These are phyloP conservation scores for Tetrastigma voinierianum DNA, from an alignment of 164 flowering plant species.

Conservation along the genomic window DNA sequence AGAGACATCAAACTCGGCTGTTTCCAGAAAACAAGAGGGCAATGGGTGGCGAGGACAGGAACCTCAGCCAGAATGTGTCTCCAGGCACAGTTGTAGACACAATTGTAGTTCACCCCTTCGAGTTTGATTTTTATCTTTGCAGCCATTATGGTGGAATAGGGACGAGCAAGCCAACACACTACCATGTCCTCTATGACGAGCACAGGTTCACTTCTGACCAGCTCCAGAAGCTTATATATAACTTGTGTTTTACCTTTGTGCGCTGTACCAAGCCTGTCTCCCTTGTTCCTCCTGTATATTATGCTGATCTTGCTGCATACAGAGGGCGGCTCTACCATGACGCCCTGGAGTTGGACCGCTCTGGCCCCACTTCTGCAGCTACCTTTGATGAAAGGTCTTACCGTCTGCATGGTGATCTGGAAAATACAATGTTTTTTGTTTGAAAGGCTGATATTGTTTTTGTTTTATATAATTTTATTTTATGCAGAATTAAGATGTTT, in stretches of 20 bases:
- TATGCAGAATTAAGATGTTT: not conserved
- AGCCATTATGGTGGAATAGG: slow-evolving; percentile 73
- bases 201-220: slow-evolving; percentile 55
- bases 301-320: slow-evolving; percentile 76
- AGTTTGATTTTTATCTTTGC: slow-evolving; percentile 76
- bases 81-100: slow-evolving; percentile 86
- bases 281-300: slow-evolving; percentile 78
- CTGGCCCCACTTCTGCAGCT: slow-evolving; percentile 16
- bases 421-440: slow-evolving; percentile 54
- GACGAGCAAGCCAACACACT: slow-evolving; percentile 86
- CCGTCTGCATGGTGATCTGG: slow-evolving; percentile 39
- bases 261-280: slow-evolving; percentile 85
- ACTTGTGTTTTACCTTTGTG: slow-evolving; percentile 76
- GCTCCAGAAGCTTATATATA: slow-evolving; percentile 65
- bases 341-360: slow-evolving; percentile 22
- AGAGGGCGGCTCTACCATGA: slow-evolving; percentile 70
- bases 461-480: slow-evolving; percentile 8
- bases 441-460: slow-evolving; percentile 14
- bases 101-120: slow-evolving; percentile 51
- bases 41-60: slow-evolving; percentile 17
- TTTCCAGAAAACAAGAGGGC: slow-evolving; percentile 38
- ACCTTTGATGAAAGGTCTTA: slow-evolving; percentile 23
- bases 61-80: slow-evolving; percentile 43
- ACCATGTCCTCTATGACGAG: slow-evolving; percentile 70
- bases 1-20: slow-evolving; percentile 72